Evolutionary conservation across 176 grass and related monocot genomes (phyloP).

Genomic region (Areca catechu): DNA sequence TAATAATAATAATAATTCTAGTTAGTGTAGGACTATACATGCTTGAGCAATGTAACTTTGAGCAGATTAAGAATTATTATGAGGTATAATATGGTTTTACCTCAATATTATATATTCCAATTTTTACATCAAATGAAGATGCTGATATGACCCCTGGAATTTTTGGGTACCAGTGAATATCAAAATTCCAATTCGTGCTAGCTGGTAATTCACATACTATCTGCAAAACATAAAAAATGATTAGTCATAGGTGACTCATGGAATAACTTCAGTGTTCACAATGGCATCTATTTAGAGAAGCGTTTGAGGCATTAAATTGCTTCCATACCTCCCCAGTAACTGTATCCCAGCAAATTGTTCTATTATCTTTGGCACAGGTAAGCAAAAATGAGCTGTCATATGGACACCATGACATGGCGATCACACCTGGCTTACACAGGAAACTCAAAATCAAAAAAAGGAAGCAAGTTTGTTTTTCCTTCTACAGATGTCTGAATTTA

Average conservation of each 20-base stretch:
- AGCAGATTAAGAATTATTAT: no score
- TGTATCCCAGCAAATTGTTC: slow-evolving; percentile 99
- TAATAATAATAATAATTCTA: no score
- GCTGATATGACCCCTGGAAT: slow-evolving; percentile 87
- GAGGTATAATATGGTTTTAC: slow-evolving; percentile 22
- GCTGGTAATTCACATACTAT: slow-evolving; percentile 86
- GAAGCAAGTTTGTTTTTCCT: background rate
- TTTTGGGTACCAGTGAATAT: slow-evolving; percentile 95
- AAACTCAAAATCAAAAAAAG: slow-evolving; percentile 20
- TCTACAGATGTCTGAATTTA: no score
- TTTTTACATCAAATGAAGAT: slow-evolving; percentile 90
- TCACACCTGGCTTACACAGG: slow-evolving; percentile 55
- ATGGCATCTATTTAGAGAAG: background rate
- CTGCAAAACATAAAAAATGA: slow-evolving; percentile 15
- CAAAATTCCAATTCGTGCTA: slow-evolving; percentile 88
- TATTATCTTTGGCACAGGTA: slow-evolving; percentile 96
- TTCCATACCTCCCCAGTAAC: slow-evolving; percentile 78
- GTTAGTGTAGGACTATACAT: no score
- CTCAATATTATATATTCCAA: slow-evolving; percentile 90
- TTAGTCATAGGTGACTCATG: background rate
- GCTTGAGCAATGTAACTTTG: no score
- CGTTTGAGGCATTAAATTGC: slow-evolving; percentile 1
- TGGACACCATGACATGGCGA: slow-evolving; percentile 98
- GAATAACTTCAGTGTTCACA: no score
- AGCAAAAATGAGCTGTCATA: slow-evolving; percentile 98